Base-by-base conservation (phyloP, 192 early-diverging fungal species). In the Entomortierella lignicola region DNA sequence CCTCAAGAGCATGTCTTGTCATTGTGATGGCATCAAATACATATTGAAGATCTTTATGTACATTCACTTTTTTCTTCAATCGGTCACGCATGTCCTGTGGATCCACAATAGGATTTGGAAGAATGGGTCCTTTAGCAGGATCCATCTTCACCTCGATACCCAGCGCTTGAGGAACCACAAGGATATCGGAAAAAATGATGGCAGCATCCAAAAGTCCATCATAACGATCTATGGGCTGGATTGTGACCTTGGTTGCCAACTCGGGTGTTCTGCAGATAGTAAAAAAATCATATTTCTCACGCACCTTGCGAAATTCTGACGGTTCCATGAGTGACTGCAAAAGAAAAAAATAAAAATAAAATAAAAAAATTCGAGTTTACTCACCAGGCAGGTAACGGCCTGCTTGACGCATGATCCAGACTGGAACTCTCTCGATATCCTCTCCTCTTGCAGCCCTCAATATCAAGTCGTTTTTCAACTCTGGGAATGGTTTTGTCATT, bases 381-480 rank as follows among this genome's bases (percentile, higher is more conserved):
- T 70, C 85, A 94, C 93, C 93, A 60, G 98, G 96, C 67, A 99
- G 86, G 69, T 98, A 98, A 18, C 97, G 89, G 8, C 98, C 97
- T 11, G 98, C 97, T 82, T 99, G 98, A 31, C 98, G 87, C 97
- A 98, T 98, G 77, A 97, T 93, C 98, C 98, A 99, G 17, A 98
- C 93, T n/a, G 93, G 93, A 8, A 88, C 87, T n/a, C 93, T 88
- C 73, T 94, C 87, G 43, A 93, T 84, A 66, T 81, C 55, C 82
- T 94, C 88, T 44, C 94, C 98, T 34, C 91, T 87, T 21, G 94
- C 94, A 7, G 92, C 92, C 26, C 95, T 85, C 44, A 99, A 80
- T 50, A 97, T 92, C 39, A 98, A 88, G 72, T 99, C 94, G 81
- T 99, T 98, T 70, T 92, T 89, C 29, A 99, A 86, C 21, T 77